Evolutionary conservation across 371 early-diverging fungal species (phyloP).

Genomic region (Chytridiales sp.): DNA sequence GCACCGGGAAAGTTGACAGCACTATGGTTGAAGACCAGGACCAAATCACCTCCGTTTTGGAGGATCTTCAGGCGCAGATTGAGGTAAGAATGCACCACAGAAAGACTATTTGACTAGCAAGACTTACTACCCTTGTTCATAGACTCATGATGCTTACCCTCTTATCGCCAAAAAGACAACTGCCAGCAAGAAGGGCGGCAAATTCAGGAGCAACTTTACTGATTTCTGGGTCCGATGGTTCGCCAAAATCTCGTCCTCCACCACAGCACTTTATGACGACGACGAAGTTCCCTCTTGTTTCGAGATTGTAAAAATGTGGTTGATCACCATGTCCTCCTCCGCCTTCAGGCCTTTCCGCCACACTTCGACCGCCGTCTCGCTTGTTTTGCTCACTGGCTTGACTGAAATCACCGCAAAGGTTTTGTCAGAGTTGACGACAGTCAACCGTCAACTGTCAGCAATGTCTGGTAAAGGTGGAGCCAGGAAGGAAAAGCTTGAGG

Average conservation of each 20-base stretch:
- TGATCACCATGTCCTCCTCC: constrained; percentile 51
- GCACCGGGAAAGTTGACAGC: constrained; percentile 16
- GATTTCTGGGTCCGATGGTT: constrained; percentile 37
- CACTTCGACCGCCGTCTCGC: constrained; percentile 72
- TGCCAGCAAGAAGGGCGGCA: constrained; percentile 3
- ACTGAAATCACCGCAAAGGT: constrained; percentile 57
- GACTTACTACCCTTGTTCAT: constrained; percentile 10
- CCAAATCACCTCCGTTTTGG: constrained; percentile 27
- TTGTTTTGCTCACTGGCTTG: constrained; percentile 61
- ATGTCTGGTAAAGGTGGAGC: constrained; percentile 31
- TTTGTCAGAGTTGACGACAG: constrained; percentile 56
- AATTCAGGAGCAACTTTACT: constrained; percentile 25
- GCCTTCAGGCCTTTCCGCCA: constrained; percentile 87
- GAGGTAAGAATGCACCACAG: too few species aligned
- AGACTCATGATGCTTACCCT: constrained; percentile 31
- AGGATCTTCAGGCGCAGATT: constrained; percentile 35
- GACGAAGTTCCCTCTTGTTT: constrained; percentile 15
- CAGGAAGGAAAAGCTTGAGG: constrained; percentile 38
- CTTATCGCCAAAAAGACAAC: constrained; percentile 23
- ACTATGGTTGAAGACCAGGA: constrained; percentile 37
- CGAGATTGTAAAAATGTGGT: constrained; percentile 38
- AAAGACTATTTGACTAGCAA: too few species aligned
- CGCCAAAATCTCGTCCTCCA: constrained; percentile 6
- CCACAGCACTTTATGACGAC: background rate
- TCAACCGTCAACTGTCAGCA: constrained; percentile 65